A percentile compares a stretch with the other conserved stretches of the same genome.
Conservation (phyloP, 352 stramenopile species). For the Phytophthora capsici region DNA sequence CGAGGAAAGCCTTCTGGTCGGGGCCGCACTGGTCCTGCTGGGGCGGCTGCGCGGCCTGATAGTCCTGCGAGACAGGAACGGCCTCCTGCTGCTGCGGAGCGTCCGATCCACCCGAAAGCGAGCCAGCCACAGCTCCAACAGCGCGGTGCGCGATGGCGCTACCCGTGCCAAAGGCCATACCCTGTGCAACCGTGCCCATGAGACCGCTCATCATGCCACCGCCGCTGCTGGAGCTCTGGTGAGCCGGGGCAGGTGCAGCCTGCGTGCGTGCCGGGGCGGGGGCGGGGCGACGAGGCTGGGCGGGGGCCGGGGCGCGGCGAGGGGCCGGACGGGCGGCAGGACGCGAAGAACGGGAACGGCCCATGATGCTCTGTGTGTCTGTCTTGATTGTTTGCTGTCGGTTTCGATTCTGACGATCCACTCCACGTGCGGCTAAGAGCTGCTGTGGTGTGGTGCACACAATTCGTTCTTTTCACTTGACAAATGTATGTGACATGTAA, state of each 20-base stretch:
- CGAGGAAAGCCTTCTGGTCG: conserved; percentile 84
- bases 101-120: conserved; percentile 68
- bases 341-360: conserved; percentile 71
- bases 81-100: conserved; percentile 51
- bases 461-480: conserved; percentile 24
- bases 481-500: conserved; percentile 13
- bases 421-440: background rate
- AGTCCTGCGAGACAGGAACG: conserved; percentile 27
- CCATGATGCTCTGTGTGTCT: conserved; percentile 45
- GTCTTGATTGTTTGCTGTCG: conserved; percentile 34
- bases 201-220: conserved; percentile 95
- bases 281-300: conserved; percentile 43
- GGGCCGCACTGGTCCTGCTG: conserved; percentile 67
- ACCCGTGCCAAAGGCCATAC: conserved; percentile 98
- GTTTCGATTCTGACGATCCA: conserved; percentile 43
- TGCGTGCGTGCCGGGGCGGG: conserved; percentile 64
- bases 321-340: conserved; percentile 40
- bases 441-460: conserved; percentile 12
- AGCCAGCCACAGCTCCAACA: conserved; percentile 78
- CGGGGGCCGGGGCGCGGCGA: conserved; percentile 50
- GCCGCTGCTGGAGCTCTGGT: conserved; percentile 54
- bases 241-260: conserved; percentile 56
- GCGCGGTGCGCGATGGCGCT: conserved; percentile 95
- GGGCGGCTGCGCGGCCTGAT: conserved; percentile 37
- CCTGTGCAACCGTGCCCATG: conserved; percentile 95